phyloP scores from a whole-genome alignment of 2,329 filamentous ascomycete genomes.

The Scedosporium boydii region DNA sequence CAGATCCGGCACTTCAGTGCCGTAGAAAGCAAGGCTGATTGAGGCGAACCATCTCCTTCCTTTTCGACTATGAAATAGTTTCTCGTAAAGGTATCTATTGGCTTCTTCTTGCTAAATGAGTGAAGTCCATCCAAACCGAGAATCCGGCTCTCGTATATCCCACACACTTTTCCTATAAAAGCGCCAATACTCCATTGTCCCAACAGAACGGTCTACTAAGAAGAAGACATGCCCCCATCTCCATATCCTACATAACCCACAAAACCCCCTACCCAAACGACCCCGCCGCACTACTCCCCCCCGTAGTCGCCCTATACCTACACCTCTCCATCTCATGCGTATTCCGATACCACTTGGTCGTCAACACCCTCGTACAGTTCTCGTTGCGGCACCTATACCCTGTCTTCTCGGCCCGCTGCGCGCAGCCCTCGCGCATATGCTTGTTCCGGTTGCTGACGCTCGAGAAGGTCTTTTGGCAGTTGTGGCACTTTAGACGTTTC shows the following conservation, averaged over 20 bases:
- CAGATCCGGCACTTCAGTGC: background rate
- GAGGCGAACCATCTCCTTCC: too few species aligned
- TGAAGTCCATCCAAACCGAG: too few species aligned
- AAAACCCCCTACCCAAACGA: background rate
- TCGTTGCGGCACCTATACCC: conserved; percentile 17
- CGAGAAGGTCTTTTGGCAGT: conserved; percentile 19
- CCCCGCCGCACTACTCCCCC: background rate
- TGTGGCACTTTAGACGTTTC: conserved; percentile 11
- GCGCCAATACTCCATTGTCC: too few species aligned
- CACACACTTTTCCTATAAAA: too few species aligned
- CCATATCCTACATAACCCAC: too few species aligned
- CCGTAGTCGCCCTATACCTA: conserved; percentile 10
- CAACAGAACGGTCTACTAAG: background rate
- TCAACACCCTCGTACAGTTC: conserved; percentile 15
- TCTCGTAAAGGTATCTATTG: too few species aligned
- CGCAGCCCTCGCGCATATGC: conserved; percentile 19
- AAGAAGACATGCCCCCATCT: background rate
- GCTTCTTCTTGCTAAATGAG: too few species aligned
- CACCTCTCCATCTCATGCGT: conserved; percentile 19
- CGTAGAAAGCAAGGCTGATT: too few species aligned
- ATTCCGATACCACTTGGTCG: conserved; percentile 19
- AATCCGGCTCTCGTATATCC: too few species aligned
- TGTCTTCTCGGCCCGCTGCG: conserved; percentile 8
- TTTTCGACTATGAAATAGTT: too few species aligned
- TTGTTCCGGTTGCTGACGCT: conserved; percentile 22